A percentile compares a stretch with the other conserved stretches of the same genome.
Conservation (phyloP, 2,329 filamentous ascomycete species). For the Pestalotiopsis sp. region DNA sequence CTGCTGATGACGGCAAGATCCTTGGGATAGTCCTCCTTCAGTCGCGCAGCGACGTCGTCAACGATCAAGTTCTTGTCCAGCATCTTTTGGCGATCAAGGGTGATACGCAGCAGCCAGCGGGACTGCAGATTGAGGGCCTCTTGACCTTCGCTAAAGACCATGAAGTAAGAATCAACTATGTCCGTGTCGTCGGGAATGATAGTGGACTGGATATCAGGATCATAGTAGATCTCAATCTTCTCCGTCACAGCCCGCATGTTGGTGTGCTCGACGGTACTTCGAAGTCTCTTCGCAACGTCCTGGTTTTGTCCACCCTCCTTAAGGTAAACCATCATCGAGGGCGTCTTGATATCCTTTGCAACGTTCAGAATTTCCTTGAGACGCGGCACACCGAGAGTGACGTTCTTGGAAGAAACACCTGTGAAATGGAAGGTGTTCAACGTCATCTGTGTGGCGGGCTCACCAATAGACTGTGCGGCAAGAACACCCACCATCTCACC, state of each 20-base stretch:
- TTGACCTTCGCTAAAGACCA: constrained; percentile 78
- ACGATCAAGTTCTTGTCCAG: constrained; percentile 92
- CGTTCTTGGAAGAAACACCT: constrained; percentile 99
- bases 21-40: constrained; percentile 83
- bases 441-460: constrained; percentile 99
- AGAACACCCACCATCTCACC: constrained; percentile 99
- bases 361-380: constrained; percentile 99
- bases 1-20: constrained; percentile 94
- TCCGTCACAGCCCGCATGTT: constrained; percentile 89
- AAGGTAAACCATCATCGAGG: constrained; percentile 92
- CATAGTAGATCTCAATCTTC: constrained; percentile 95
- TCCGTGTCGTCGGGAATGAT: constrained; percentile 85
- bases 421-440: constrained; percentile 99
- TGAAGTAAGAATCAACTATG: constrained; percentile 95
- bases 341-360: constrained; percentile 97
- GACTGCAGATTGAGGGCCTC: constrained; percentile 73
- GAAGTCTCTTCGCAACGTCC: constrained; percentile 79
- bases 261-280: constrained; percentile 91
- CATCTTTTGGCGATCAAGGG: constrained; percentile 89
- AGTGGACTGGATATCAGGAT: constrained; percentile 84
- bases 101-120: constrained; percentile 91
- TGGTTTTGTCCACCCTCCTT: constrained; percentile 65
- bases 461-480: constrained; percentile 96
- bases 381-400: constrained; percentile 97
- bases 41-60: constrained; percentile 83